Evolutionary conservation across 2,329 filamentous ascomycete species (phyloP).

Genomic region (Trichoderma aggressivum): DNA sequence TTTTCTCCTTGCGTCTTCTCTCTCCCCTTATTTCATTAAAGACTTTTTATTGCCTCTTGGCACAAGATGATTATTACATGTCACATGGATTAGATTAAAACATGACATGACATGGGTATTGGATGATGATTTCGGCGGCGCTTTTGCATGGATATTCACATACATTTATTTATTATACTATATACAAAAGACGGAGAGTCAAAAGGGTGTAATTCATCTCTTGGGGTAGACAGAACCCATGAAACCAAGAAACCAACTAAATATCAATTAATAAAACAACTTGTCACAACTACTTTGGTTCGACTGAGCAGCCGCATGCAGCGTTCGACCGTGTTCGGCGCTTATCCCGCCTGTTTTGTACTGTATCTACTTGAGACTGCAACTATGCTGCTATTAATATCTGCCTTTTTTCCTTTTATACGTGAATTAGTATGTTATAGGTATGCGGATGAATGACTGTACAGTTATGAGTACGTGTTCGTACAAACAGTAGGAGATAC

Average conservation of each 20-base stretch:
- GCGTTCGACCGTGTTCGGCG: background rate
- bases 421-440: background rate
- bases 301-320: background rate
- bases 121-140: background rate
- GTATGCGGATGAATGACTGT: background rate
- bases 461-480: background rate
- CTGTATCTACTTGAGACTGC: background rate
- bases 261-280: background rate
- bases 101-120: background rate
- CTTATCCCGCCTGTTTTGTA: background rate
- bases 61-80: background rate
- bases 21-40: background rate
- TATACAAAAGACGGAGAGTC: background rate
- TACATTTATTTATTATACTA: background rate
- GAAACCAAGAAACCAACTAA: background rate
- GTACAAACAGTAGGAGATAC: background rate
- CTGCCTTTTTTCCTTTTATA: background rate
- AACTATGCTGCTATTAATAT: background rate
- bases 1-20: background rate
- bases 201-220: background rate
- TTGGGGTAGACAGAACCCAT: conserved; percentile 6
- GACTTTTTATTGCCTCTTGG: background rate
- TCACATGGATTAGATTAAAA: conserved; percentile 7
- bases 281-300: background rate
- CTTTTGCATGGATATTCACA: background rate